phyloP scores from a whole-genome alignment of 177 flowering plant species.

The Tripterygium wilfordii region DNA sequence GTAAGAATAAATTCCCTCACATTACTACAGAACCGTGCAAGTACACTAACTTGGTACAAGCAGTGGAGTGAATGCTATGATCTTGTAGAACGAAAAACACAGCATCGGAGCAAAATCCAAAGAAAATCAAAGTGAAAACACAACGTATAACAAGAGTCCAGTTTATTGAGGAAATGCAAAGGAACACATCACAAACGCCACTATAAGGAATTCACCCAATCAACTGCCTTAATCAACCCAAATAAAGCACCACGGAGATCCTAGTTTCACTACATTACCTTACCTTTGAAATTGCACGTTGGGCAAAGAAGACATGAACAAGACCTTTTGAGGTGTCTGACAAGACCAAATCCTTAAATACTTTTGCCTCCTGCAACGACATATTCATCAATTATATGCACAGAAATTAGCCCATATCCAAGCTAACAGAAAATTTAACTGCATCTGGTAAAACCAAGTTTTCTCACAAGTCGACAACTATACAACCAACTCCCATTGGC shows the following conservation, averaged over 20 bases:
- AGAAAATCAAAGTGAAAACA: too few relatives aligned
- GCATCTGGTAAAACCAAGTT: slow-evolving; percentile 4
- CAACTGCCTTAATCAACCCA: too few relatives aligned
- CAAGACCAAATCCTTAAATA: slow-evolving; percentile 59
- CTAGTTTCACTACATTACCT: not conserved
- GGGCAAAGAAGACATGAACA: slow-evolving; percentile 80
- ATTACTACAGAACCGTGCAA: too few relatives aligned
- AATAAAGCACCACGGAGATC: too few relatives aligned
- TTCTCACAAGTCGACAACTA: too few relatives aligned
- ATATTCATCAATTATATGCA: slow-evolving; percentile 6
- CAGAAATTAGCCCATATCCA: too few relatives aligned
- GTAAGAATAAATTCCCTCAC: too few relatives aligned
- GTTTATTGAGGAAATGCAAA: too few relatives aligned
- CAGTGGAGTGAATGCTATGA: not conserved
- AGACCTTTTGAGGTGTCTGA: slow-evolving; percentile 72
- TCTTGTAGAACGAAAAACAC: not conserved
- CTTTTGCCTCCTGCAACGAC: slow-evolving; percentile 65
- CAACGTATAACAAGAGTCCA: too few relatives aligned
- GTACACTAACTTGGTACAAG: too few relatives aligned
- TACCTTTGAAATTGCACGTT: slow-evolving; percentile 85
- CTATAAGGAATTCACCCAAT: not conserved
- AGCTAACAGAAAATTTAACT: too few relatives aligned
- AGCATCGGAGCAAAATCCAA: not conserved
- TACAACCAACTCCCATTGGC: too few relatives aligned
- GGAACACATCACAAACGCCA: not conserved